A percentile compares a stretch with the other conserved stretches of the same genome.
Conservation (phyloP, 2,329 filamentous ascomycete genomes). For the Ceratocystis alfenasii region DNA sequence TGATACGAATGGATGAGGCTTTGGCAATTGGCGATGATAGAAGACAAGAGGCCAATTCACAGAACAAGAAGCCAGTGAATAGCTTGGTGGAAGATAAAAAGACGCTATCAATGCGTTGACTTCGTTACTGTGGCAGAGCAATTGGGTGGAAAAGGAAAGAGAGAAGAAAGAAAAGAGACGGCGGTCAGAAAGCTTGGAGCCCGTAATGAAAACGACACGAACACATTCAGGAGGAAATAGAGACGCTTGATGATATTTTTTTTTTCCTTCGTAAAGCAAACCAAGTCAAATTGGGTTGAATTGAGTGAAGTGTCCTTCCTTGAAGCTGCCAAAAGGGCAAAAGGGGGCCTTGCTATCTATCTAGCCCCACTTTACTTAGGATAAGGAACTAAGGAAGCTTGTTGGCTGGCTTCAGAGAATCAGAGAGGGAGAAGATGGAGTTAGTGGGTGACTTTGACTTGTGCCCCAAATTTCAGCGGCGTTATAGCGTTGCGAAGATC, state of each 20-base stretch:
- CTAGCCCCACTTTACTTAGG: conserved; percentile 14
- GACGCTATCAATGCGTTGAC: conserved; percentile 8
- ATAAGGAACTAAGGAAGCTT: not conserved
- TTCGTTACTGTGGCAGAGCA: conserved; percentile 12
- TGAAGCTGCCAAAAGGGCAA: conserved; percentile 15
- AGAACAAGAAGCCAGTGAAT: conserved; percentile 1
- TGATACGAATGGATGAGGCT: not conserved
- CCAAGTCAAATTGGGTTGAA: conserved; percentile 13
- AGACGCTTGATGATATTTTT: conserved; percentile 15
- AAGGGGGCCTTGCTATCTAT: conserved; percentile 13
- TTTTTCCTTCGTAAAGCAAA: not conserved
- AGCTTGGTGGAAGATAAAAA: conserved; percentile 2
- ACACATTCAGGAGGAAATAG: conserved; percentile 18
- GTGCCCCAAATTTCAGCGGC: not conserved
- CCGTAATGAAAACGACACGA: conserved; percentile 18
- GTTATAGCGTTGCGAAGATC: not conserved
- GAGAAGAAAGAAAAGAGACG: conserved; percentile 11
- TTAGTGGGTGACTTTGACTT: not conserved
- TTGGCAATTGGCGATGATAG: not conserved
- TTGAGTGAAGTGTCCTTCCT: conserved; percentile 19
- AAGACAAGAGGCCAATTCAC: conserved; percentile 12
- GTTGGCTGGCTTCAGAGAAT: not conserved
- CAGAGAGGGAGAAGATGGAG: not conserved
- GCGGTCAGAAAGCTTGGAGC: conserved; percentile 14
- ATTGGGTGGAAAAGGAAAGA: conserved; percentile 3